phyloP scores from a whole-genome alignment of 257 asterid species.

The Nicotiana obtusifolia region DNA sequence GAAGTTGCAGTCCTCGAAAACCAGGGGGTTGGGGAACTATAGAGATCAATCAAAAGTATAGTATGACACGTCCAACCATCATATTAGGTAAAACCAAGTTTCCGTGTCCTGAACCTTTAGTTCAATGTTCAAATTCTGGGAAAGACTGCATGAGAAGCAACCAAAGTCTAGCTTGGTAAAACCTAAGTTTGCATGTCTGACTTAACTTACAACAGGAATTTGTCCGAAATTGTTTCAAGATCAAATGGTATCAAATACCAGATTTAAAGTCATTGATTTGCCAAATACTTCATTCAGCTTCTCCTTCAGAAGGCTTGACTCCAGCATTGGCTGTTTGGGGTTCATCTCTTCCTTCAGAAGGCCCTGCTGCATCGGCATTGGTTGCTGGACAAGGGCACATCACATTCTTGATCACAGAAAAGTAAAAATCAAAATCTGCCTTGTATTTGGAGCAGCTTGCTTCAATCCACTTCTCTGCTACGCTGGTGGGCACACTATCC shows the following conservation, averaged over 20 bases:
- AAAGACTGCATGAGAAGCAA: background rate
- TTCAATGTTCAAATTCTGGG: background rate
- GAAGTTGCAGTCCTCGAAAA: too few species aligned
- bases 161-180: background rate
- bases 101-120: background rate
- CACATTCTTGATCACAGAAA: conserved; percentile 60
- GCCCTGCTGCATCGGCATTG: conserved; percentile 10
- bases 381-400: conserved; percentile 37
- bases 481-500: conserved; percentile 66
- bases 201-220: background rate
- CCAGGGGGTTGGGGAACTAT: too few species aligned
- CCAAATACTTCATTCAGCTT: background rate
- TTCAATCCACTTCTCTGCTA: conserved; percentile 85
- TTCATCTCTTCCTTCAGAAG: conserved; percentile 20
- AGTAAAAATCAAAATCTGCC: conserved; percentile 67
- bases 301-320: conserved; percentile 10
- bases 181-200: background rate
- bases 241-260: background rate
- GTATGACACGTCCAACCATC: background rate
- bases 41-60: background rate
- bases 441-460: conserved; percentile 64
- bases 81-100: background rate
- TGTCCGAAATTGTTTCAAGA: background rate
- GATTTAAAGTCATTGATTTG: background rate
- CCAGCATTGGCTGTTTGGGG: conserved; percentile 13